Evolutionary conservation across 1,139 yeast genomes (phyloP).

Genomic region (Casaregolazyma suthepensis): DNA sequence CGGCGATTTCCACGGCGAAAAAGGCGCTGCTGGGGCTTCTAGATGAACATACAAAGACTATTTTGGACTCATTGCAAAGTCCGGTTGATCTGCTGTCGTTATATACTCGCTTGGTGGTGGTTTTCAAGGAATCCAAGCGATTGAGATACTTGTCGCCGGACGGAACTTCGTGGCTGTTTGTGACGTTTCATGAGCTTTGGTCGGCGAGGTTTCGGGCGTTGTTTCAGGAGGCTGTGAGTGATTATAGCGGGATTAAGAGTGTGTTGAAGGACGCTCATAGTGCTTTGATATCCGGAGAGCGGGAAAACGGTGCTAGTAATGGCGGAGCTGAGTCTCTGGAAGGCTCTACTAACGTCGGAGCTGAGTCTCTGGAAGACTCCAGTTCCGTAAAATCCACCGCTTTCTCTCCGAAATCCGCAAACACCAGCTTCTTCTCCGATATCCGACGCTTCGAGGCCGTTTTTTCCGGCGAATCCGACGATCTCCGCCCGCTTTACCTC

Average conservation of each 20-base stretch:
- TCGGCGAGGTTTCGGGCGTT: conserved; percentile 14
- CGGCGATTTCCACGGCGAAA: not conserved
- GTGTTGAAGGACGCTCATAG: not conserved
- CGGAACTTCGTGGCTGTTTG: conserved; percentile 15
- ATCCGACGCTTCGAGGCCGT: not conserved
- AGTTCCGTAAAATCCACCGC: no score
- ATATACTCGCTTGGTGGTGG: conserved; percentile 17
- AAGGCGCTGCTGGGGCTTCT: not conserved
- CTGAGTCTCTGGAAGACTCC: not conserved
- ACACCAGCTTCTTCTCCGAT: not conserved
- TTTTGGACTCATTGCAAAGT: not conserved
- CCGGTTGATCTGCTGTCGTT: conserved; percentile 19
- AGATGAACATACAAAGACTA: not conserved
- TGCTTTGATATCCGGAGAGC: not conserved
- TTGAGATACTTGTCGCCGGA: conserved; percentile 14
- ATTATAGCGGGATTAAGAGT: not conserved
- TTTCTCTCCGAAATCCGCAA: not conserved
- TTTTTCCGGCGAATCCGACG: not conserved
- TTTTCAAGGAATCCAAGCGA: conserved; percentile 18
- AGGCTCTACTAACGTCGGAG: no score
- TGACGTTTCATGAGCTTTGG: conserved; percentile 20
- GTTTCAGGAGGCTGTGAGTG: not conserved
- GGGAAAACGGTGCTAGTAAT: no score
- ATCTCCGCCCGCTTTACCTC: not conserved
- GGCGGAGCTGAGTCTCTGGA: not conserved